These are phyloP conservation scores for Pelargonium myrrhifolium DNA, from an alignment of 441 rosid genomes.

Conservation along the genomic window DNA sequence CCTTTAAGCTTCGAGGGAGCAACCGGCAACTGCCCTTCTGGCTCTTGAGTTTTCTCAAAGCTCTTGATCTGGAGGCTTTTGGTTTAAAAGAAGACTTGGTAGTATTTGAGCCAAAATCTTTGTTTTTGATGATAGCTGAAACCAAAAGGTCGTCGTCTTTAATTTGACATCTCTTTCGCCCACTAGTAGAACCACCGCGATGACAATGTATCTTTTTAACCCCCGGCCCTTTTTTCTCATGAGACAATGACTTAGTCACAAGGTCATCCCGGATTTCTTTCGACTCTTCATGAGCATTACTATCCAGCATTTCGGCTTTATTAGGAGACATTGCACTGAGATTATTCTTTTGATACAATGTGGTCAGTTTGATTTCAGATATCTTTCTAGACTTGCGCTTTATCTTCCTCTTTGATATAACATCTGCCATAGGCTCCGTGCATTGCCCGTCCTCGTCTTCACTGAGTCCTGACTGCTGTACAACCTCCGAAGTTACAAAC, in stretches of 20 bases:
- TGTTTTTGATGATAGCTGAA: slow-evolving; percentile 52
- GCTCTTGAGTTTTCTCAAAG: slow-evolving; percentile 38
- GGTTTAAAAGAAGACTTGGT: slow-evolving; percentile 37
- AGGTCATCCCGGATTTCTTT: slow-evolving; percentile 27
- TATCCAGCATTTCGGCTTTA: slow-evolving; percentile 26
- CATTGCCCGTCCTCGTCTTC: slow-evolving; percentile 34
- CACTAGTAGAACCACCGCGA: slow-evolving; percentile 29
- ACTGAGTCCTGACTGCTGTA: slow-evolving; percentile 24
- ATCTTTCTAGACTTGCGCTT: slow-evolving; percentile 62
- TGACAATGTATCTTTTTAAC: slow-evolving; percentile 29
- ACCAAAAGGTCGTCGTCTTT: slow-evolving; percentile 61
- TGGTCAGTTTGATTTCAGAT: slow-evolving; percentile 49
- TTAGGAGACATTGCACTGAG: slow-evolving; percentile 18
- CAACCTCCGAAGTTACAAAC: slow-evolving; percentile 21
- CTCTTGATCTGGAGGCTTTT: slow-evolving; percentile 41
- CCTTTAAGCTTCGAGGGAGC: slow-evolving; percentile 53
- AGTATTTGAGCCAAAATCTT: slow-evolving; percentile 32
- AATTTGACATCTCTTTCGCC: slow-evolving; percentile 43
- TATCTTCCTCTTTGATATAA: slow-evolving; percentile 36
- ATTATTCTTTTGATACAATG: slow-evolving; percentile 28
- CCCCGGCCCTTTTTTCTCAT: slow-evolving; percentile 28
- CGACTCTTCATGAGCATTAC: slow-evolving; percentile 27
- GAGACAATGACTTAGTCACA: slow-evolving; percentile 21
- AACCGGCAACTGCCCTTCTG: slow-evolving; percentile 56
- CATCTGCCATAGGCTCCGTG: slow-evolving; percentile 28